These are phyloP conservation scores for Trifolium fragiferum DNA, from an alignment of 306 rosid species.

Conservation along the genomic window DNA sequence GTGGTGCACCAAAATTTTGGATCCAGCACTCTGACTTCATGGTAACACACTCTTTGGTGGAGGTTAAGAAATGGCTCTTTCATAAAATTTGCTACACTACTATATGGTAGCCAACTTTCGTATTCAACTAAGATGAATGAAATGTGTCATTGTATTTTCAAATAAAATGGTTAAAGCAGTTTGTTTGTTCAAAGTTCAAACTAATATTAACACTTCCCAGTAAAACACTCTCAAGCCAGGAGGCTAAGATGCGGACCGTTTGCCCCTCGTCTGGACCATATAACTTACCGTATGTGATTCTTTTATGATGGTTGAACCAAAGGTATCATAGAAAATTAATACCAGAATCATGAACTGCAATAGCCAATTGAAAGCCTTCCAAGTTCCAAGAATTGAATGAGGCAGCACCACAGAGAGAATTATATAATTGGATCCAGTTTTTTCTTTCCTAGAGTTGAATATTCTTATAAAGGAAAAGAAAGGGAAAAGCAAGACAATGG, in stretches of 20 bases:
- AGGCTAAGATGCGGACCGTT: constrained; percentile 27
- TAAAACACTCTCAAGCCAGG: constrained; percentile 8
- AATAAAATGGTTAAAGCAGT: not conserved
- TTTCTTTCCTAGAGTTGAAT: not conserved
- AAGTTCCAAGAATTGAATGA: constrained; percentile 22
- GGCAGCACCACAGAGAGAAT: constrained; percentile 4
- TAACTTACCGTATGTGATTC: constrained; percentile 3
- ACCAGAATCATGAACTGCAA: constrained; percentile 24
- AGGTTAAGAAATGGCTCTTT: constrained; percentile 16
- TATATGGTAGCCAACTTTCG: constrained; percentile 15
- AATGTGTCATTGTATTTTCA: constrained; percentile 3
- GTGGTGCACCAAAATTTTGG: not conserved
- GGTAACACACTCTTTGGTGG: constrained; percentile 17
- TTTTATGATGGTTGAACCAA: constrained; percentile 1
- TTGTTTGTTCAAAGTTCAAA: constrained; percentile 5
- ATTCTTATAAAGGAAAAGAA: not conserved
- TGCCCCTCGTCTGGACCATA: constrained; percentile 3
- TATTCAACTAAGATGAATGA: constrained; percentile 17
- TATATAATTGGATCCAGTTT: constrained; percentile 13
- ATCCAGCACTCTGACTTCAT: constrained; percentile 1
- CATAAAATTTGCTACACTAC: constrained; percentile 22
- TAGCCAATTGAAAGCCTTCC: constrained; percentile 7
- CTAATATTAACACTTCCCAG: constrained; percentile 23
- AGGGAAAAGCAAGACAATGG: constrained; percentile 24
- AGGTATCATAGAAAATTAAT: constrained; percentile 17